A percentile compares a stretch with the other conserved stretches of the same genome.
Conservation (phyloP, 2,329 filamentous ascomycete genomes). For the Fusarium begoniae region DNA sequence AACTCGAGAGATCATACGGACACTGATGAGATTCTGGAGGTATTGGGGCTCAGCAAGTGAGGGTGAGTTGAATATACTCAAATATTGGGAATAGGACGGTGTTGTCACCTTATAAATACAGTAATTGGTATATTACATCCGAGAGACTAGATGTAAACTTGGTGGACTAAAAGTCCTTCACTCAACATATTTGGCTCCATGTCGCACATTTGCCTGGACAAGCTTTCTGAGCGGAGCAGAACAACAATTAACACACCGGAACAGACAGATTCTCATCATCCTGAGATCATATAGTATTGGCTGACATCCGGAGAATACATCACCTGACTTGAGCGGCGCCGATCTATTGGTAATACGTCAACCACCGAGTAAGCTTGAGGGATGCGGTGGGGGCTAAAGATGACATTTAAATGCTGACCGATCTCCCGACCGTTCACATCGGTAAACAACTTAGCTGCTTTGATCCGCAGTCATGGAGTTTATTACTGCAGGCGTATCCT, state of each 20-base stretch:
- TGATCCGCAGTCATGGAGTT: constrained; percentile 2
- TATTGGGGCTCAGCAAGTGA: neutral
- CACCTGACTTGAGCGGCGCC: neutral
- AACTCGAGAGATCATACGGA: constrained; percentile 13
- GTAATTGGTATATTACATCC: too few relatives aligned
- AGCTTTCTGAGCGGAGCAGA: neutral
- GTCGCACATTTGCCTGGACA: neutral
- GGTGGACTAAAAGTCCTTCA: too few relatives aligned
- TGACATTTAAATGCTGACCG: neutral
- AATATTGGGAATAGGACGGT: too few relatives aligned
- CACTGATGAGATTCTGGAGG: constrained; percentile 14
- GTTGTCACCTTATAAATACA: too few relatives aligned
- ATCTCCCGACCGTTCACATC: too few relatives aligned
- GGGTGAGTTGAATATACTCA: too few relatives aligned
- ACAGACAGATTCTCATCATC: too few relatives aligned
- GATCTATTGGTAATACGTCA: neutral
- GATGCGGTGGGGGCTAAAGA: neutral
- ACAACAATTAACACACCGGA: neutral
- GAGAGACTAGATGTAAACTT: too few relatives aligned
- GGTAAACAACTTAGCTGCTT: fast-evolving
- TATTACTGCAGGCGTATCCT: constrained; percentile 16
- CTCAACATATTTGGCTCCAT: too few relatives aligned
- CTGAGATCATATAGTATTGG: neutral
- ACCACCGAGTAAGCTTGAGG: neutral
- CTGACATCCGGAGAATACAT: neutral